A percentile compares a stretch with the other conserved stretches of the same genome.
Evolutionary conservation across 495 filamentous ascomycete species (phyloP).

Genomic region (Hypoxylon subgilvum): DNA sequence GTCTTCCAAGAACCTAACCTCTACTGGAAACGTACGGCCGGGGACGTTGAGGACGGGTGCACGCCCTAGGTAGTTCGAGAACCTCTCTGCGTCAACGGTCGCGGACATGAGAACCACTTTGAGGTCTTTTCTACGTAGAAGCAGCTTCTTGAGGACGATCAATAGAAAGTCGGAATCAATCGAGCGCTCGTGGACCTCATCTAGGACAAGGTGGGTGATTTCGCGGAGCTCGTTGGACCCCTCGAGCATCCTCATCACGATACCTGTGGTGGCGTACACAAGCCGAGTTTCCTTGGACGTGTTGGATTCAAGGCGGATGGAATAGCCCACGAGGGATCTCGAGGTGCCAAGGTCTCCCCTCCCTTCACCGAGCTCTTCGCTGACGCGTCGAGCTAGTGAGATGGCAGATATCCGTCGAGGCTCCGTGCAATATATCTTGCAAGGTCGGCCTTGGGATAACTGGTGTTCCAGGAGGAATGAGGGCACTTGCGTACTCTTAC

Average conservation of each 20-base stretch:
- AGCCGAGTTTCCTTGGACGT: slow-evolving; percentile 78
- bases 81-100: slow-evolving; percentile 87
- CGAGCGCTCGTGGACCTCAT: slow-evolving; percentile 92
- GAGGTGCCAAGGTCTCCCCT: slow-evolving; percentile 79
- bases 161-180: slow-evolving; percentile 96
- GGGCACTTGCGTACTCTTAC: slow-evolving; percentile 96
- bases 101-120: slow-evolving; percentile 94
- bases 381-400: slow-evolving; percentile 86
- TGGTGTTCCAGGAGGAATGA: slow-evolving; percentile 90
- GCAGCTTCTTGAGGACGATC: slow-evolving; percentile 82
- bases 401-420: slow-evolving; percentile 96
- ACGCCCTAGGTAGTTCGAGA: slow-evolving; percentile 83
- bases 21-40: slow-evolving; percentile 90
- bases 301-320: slow-evolving; percentile 89
- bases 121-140: slow-evolving; percentile 72
- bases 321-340: slow-evolving; percentile 88
- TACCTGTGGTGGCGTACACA: slow-evolving; percentile 86
- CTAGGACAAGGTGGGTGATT: slow-evolving; percentile 89
- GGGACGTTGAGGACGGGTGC: slow-evolving; percentile 89
- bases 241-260: slow-evolving; percentile 96
- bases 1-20: slow-evolving; percentile 87
- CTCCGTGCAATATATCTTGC: slow-evolving; percentile 94
- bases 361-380: slow-evolving; percentile 88
- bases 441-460: slow-evolving; percentile 75
- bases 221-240: slow-evolving; percentile 81